A percentile compares a stretch with the other conserved stretches of the same genome.
These are phyloP conservation scores for Metarhizium rileyi DNA, from an alignment of 2,329 filamentous ascomycete species.

Conservation along the genomic window DNA sequence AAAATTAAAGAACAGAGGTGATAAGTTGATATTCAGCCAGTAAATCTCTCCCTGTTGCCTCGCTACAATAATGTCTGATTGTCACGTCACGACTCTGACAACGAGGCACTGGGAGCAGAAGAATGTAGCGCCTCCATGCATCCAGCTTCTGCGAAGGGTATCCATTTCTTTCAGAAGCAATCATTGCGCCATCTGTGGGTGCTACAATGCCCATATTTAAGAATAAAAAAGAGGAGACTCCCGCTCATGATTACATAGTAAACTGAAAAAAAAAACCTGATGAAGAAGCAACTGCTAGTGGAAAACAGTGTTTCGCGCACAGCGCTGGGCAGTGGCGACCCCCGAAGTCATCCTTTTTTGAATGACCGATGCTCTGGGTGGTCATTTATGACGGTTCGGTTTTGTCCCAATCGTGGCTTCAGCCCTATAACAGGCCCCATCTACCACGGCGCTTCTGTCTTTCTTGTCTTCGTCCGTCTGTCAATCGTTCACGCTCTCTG, in stretches of 20 bases:
- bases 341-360: too few species aligned
- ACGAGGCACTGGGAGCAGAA: background rate
- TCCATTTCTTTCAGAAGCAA: background rate
- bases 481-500: conserved; percentile 47
- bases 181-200: background rate
- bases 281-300: too few species aligned
- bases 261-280: background rate
- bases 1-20: too few species aligned
- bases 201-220: conserved; percentile 1
- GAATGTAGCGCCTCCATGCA: background rate
- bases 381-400: too few species aligned
- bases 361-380: too few species aligned
- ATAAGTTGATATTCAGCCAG: background rate
- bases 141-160: background rate
- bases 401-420: too few species aligned
- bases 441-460: conserved; percentile 32
- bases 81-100: background rate
- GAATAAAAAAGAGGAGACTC: conserved; percentile 4
- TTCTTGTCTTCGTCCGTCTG: conserved; percentile 13
- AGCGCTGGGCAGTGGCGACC: too few species aligned
- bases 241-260: background rate
- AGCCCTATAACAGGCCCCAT: conserved; percentile 38
- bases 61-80: background rate
- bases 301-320: too few species aligned
- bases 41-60: background rate